Evolutionary conservation across 2,329 filamentous ascomycete species (phyloP), one percentile per base, ranked within the genome.

Genomic region (Penicillium griseofulvum): DNA sequence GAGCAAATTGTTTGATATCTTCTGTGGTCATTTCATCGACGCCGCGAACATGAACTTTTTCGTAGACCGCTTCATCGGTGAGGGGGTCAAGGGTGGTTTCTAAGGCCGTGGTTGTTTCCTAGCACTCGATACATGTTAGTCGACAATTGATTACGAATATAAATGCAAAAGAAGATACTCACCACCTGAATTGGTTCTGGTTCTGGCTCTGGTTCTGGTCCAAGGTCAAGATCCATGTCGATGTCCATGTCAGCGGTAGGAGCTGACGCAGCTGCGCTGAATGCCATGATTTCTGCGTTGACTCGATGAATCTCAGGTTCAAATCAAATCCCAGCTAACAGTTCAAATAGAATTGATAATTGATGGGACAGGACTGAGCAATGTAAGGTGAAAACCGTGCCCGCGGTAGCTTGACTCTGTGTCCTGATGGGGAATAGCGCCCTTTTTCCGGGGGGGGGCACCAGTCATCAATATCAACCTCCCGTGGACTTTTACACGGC

Each of bases 11-110:
- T 64, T 88, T 87, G 65, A 97, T 87, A 60, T 96, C 86, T 52
- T 85, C 82, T 28, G 91, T 91, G 31, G 88, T 90, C 69, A 97
- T 79, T 41, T 87, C 85, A 68, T 96, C 88, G 4, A 97, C 81
- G 19, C 93, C 93, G 56, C 86, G 85, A 49, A 99, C 78, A 73
- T 97, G 87, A n/a, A 97, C 76, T 70, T 94, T 94, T 67, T 85
- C 74, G 46, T 67, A 71, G 36, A 71, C 64, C 24, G 68, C 66
- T 54, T 76, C 74, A 24, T 70, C 70, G 3, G 63, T 61, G 29
- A 67, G 62, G 11, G 63, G 63, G 42, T 74, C 69, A 11, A 63
- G 34, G 16, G 57, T 45, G 24, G 55, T 64, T 43, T 70, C 69
- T 48, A 41, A 43, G 33, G 53, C 64, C 36, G 55, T 44, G 2